phyloP scores from a whole-genome alignment of 2,329 filamentous ascomycete species.

The Madurella fahalii region DNA sequence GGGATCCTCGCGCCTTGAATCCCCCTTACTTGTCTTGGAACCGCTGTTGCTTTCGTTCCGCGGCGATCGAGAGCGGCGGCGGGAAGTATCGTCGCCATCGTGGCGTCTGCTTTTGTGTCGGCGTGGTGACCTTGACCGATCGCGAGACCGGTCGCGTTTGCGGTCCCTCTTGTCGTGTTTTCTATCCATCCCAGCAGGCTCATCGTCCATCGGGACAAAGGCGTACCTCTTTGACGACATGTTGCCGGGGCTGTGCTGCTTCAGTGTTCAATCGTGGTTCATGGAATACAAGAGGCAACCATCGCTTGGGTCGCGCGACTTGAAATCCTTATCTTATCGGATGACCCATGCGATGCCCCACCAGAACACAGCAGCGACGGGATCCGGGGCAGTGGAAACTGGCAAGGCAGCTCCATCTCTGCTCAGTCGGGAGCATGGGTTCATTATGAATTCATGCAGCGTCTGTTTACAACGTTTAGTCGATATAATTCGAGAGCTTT shows the following conservation, averaged over 20 bases:
- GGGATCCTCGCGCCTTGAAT: conserved; percentile 47
- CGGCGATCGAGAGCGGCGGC: conserved; percentile 30
- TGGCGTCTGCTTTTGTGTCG: conserved; percentile 35
- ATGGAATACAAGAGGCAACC: too few species aligned
- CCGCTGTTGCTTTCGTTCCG: conserved; percentile 44
- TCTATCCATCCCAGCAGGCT: conserved; percentile 45
- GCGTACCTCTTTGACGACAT: conserved; percentile 57
- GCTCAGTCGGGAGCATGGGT: too few species aligned
- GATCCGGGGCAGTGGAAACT: too few species aligned
- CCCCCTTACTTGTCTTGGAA: conserved; percentile 56
- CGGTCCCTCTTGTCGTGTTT: conserved; percentile 41
- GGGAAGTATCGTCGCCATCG: conserved; percentile 30
- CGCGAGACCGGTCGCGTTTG: conserved; percentile 33
- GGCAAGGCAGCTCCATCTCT: too few species aligned
- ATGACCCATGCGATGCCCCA: background rate
- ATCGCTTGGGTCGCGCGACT: background rate
- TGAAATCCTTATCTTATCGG: conserved; percentile 20
- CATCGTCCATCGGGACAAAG: conserved; percentile 63
- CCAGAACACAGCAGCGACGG: background rate
- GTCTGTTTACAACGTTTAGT: too few species aligned
- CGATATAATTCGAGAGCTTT: too few species aligned
- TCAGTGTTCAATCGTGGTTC: too few species aligned
- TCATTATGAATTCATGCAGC: too few species aligned
- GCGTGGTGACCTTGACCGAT: conserved; percentile 23
- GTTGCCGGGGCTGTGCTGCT: background rate